phyloP scores from a whole-genome alignment of 2,329 filamentous ascomycete species.

The Colletotrichum kahawae region DNA sequence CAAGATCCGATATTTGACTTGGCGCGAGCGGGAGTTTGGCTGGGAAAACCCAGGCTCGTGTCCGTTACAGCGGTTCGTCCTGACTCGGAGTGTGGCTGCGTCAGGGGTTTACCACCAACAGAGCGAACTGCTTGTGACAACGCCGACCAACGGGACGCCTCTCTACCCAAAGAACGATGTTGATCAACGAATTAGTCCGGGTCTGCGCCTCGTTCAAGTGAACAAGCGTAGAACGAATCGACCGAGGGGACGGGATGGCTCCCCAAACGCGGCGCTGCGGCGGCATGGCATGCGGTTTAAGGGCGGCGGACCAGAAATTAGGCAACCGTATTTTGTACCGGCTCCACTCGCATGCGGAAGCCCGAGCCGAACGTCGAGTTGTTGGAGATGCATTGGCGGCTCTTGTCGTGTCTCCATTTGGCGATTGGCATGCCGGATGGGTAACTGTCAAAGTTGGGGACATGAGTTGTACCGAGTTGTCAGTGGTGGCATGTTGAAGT shows the following conservation, averaged over 20 bases:
- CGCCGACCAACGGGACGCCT: neutral
- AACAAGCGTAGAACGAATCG: neutral
- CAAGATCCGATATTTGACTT: neutral
- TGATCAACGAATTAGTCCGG: neutral
- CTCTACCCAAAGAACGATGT: neutral
- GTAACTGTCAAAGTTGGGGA: accelerated
- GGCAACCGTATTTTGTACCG: neutral
- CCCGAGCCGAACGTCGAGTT: neutral
- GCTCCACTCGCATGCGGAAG: neutral
- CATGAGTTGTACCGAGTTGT: accelerated
- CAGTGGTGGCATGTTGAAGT: neutral
- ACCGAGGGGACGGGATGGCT: neutral
- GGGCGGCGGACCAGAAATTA: neutral
- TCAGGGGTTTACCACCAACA: neutral
- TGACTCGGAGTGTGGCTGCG: neutral
- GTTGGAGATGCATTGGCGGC: neutral
- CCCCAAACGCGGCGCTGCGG: neutral
- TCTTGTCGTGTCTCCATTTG: neutral
- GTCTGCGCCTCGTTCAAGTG: neutral
- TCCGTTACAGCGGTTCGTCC: neutral
- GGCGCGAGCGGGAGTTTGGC: neutral
- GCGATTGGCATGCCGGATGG: neutral
- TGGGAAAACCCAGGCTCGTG: neutral
- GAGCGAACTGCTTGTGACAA: neutral
- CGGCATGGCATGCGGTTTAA: neutral